Evolutionary conservation across 116 monocot species (phyloP).

Genomic region (Papilionanthe hybrid): DNA sequence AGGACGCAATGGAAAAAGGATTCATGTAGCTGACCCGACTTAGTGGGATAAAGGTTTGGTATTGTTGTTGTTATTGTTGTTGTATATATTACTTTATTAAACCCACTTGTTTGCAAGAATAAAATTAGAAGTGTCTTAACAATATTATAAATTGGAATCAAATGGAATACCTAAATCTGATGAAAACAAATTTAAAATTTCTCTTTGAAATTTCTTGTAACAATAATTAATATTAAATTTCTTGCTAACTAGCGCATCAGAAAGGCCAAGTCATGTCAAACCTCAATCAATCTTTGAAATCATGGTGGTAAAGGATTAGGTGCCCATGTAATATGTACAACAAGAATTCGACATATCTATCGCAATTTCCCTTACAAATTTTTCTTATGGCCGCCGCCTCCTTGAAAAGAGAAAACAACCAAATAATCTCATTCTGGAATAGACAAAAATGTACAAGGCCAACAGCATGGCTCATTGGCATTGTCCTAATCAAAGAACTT

Average conservation of each 20-base stretch:
- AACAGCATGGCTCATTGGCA: background rate
- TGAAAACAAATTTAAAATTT: background rate
- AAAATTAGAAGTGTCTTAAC: background rate
- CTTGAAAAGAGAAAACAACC: background rate
- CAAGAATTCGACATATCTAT: background rate
- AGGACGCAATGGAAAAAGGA: no score
- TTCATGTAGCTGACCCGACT: no score
- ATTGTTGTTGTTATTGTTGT: no score
- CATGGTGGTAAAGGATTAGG: background rate
- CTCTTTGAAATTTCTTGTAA: no score
- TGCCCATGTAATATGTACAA: background rate
- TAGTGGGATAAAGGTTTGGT: no score
- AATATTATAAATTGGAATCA: background rate
- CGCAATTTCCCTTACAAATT: background rate
- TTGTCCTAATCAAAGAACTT: background rate
- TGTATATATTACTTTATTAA: background rate
- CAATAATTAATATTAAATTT: background rate
- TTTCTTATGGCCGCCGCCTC: background rate
- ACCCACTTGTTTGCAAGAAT: background rate
- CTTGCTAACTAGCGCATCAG: background rate
- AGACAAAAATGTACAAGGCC: background rate
- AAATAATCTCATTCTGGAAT: background rate
- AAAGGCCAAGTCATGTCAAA: background rate
- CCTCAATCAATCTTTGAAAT: background rate
- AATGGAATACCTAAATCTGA: background rate